A percentile compares a stretch with the other conserved stretches of the same genome.
Evolutionary conservation across 2,329 filamentous ascomycete genomes (phyloP).

Genomic region (Huntiella omanensis): DNA sequence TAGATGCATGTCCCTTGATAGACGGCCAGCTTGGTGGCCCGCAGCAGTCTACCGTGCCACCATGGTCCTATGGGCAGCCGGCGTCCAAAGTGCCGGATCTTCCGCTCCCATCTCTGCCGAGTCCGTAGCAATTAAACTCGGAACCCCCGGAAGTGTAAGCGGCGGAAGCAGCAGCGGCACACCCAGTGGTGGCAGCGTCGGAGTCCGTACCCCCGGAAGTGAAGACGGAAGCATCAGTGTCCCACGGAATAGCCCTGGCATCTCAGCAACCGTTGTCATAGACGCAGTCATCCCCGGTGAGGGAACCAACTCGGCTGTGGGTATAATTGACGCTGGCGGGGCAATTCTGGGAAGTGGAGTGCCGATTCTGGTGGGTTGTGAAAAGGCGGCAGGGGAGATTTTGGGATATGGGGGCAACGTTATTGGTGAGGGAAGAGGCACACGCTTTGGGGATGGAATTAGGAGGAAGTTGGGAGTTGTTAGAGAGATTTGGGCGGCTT

Average conservation of each 20-base stretch:
- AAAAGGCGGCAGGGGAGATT: constrained; percentile 17
- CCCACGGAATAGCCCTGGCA: too few species aligned
- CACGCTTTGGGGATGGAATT: constrained; percentile 26
- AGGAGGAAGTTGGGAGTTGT: constrained; percentile 24
- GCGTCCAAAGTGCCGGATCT: too few species aligned
- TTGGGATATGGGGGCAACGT: constrained; percentile 23
- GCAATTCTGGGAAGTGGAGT: too few species aligned
- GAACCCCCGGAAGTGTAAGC: background rate
- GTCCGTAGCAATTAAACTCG: too few species aligned
- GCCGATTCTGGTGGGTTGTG: too few species aligned
- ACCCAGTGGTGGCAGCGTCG: too few species aligned
- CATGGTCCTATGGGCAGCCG: constrained; percentile 44
- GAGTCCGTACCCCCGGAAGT: too few species aligned
- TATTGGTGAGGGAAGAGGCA: constrained; percentile 23
- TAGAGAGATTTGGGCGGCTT: constrained; percentile 21
- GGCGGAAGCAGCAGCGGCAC: too few species aligned
- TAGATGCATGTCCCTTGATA: constrained; percentile 37
- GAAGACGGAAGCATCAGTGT: too few species aligned
- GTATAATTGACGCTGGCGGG: too few species aligned
- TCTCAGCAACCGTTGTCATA: background rate
- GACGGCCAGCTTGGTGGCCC: constrained; percentile 53
- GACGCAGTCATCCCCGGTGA: background rate
- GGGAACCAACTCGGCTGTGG: too few species aligned
- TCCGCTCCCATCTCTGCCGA: constrained; percentile 19
- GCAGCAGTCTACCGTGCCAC: constrained; percentile 48